Evolutionary conservation across 2,329 filamentous ascomycete species (phyloP), one percentile per base, ranked within the genome.

Genomic region (Shiraia sp.): DNA sequence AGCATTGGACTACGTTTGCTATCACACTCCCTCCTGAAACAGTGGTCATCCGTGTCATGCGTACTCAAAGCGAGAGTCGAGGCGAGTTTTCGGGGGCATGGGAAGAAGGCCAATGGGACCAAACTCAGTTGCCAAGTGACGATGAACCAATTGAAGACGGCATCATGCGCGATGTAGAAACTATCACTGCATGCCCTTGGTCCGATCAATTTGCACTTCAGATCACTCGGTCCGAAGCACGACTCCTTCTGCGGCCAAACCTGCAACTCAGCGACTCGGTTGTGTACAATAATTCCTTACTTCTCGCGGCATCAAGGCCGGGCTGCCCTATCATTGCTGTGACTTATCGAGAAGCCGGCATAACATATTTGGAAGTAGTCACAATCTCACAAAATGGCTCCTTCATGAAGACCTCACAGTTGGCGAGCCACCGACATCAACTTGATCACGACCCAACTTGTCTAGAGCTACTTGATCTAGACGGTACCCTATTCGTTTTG

Each of bases 1-100:
- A 61, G 15, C 63, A 69, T 12, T 63, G 64, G 10, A 59, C 68
- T 2, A 52, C 67, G 10, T 52, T 75, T 13, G 40, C 73, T 2
- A 47, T 75, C 10, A 68, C 71, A 4, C 54, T 66, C 14, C 65
- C 66, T 10, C 52, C 47, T 0, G 60, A 66, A 26, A 70, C 53
- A 6, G 36, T 62, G 13, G 42, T 67, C 10, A 37, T 69, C 12
- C 62, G 58, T 12, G 37, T 68, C 9, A 45, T 57, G 23, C 57
- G 57, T 8, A 57, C 49, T 4, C 52, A 58, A 33, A 41, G 42
- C 7, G 53, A 61, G 36, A 48, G 40, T 23, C 42, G 40, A n/a
- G 50, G 41, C 7, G 34, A 54, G 1, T 53, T 48, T 13, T 49
- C 48, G n/a, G 55, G 53, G 13, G 47, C 57, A 17, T 57, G 56